A percentile compares a stretch with the other conserved stretches of the same genome.
Evolutionary conservation across 2,329 filamentous ascomycete species (phyloP).

Genomic region (Neopestalotiopsis clavispora): DNA sequence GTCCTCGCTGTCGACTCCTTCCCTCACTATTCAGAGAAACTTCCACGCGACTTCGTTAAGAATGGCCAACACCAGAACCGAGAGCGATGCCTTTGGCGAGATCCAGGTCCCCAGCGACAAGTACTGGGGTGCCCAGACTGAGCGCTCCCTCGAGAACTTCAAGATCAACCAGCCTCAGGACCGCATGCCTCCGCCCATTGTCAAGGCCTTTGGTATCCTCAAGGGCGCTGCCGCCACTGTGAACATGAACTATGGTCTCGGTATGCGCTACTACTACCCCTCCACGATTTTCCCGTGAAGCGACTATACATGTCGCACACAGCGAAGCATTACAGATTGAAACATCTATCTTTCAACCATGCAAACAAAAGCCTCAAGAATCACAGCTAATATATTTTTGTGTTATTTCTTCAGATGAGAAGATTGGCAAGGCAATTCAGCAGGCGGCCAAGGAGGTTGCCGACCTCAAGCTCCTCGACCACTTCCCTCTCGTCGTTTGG

Average conservation of each 20-base stretch:
- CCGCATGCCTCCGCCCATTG: conserved; percentile 92
- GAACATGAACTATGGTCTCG: conserved; percentile 93
- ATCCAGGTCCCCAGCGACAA: conserved; percentile 89
- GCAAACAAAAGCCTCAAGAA: not conserved
- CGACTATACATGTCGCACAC: not conserved
- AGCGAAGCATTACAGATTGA: conserved; percentile 25
- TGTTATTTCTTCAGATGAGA: conserved; percentile 66
- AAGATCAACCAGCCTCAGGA: conserved; percentile 99
- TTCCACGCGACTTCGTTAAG: conserved; percentile 52
- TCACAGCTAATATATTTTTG: conserved; percentile 23
- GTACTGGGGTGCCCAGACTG: conserved; percentile 98
- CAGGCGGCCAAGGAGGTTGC: conserved; percentile 94
- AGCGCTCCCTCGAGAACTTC: conserved; percentile 97
- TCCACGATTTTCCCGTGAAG: not conserved
- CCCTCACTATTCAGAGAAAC: conserved; percentile 37
- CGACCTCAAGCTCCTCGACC: conserved; percentile 89
- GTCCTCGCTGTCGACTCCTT: conserved; percentile 24
- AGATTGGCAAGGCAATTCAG: conserved; percentile 90
- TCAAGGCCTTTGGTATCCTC: conserved; percentile 93
- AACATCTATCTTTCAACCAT: not conserved
- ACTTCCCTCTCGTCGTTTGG: conserved; percentile 99
- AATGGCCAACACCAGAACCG: conserved; percentile 71
- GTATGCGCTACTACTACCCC: conserved; percentile 45
- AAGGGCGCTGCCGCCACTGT: conserved; percentile 96
- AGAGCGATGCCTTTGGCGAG: conserved; percentile 98